phyloP scores from a whole-genome alignment of 495 filamentous ascomycete species.

The Cercophora scortea region DNA sequence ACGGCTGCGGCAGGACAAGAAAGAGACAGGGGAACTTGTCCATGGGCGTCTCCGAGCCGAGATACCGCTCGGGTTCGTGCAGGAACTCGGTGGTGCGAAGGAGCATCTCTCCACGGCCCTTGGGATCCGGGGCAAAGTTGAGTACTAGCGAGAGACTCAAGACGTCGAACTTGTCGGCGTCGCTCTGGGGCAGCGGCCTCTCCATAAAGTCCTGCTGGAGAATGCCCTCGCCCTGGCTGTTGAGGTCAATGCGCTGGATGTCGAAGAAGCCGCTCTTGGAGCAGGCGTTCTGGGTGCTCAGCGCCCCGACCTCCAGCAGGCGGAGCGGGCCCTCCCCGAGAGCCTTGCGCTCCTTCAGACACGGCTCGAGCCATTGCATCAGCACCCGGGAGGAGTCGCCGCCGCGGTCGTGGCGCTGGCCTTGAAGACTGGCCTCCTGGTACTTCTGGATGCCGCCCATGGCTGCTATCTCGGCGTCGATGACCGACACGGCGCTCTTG shows the following conservation, averaged over 20 bases:
- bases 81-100: slow-evolving; percentile 64
- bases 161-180: slow-evolving; percentile 68
- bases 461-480: slow-evolving; percentile 46
- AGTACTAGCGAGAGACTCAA: slow-evolving; percentile 92
- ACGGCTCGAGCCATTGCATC: slow-evolving; percentile 71
- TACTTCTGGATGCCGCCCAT: slow-evolving; percentile 79
- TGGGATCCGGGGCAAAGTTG: slow-evolving; percentile 79
- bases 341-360: slow-evolving; percentile 15
- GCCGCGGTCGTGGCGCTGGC: slow-evolving; percentile 75
- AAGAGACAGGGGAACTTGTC: slow-evolving; percentile 69
- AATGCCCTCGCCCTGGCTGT: slow-evolving; percentile 75
- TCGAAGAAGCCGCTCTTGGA: slow-evolving; percentile 57
- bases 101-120: slow-evolving; percentile 81
- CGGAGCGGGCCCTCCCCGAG: slow-evolving; percentile 34
- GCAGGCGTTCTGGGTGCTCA: slow-evolving; percentile 79
- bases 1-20: slow-evolving; percentile 82
- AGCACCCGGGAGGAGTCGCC: slow-evolving; percentile 85
- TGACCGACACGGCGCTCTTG: slow-evolving; percentile 38
- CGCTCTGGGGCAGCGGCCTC: slow-evolving; percentile 57
- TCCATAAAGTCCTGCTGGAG: slow-evolving; percentile 91
- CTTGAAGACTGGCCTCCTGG: slow-evolving; percentile 80
- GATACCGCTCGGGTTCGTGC: slow-evolving; percentile 17
- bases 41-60: slow-evolving; percentile 11
- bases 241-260: slow-evolving; percentile 81
- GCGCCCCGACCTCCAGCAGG: slow-evolving; percentile 83